phyloP scores from a whole-genome alignment of 805 yeast species.

The Cyberlindnera xishuangbannaensis region DNA sequence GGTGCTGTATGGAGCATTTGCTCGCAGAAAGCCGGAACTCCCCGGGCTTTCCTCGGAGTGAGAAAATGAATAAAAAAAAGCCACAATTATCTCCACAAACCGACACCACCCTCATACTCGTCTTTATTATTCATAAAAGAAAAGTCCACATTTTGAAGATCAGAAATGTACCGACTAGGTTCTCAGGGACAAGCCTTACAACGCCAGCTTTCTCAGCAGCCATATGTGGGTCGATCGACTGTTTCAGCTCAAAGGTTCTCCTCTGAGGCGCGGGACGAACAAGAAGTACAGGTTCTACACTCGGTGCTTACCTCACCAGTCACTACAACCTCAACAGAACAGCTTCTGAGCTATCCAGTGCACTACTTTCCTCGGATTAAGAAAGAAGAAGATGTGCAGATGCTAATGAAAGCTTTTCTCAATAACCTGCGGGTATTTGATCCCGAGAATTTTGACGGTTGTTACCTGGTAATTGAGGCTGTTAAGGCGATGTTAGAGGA shows the following conservation, averaged over 20 bases:
- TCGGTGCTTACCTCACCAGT: constrained; percentile 11
- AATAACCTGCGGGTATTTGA: constrained; percentile 30
- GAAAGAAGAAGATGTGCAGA: constrained; percentile 35
- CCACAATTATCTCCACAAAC: too few species aligned
- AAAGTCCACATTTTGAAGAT: too few species aligned
- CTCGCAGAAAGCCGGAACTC: too few species aligned
- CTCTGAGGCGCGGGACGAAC: constrained; percentile 10
- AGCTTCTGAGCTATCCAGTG: constrained; percentile 33
- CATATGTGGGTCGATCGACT: constrained; percentile 24
- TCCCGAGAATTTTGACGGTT: constrained; percentile 15
- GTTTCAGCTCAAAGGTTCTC: too few species aligned
- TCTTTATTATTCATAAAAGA: too few species aligned
- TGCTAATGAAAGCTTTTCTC: constrained; percentile 33
- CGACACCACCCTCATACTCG: too few species aligned
- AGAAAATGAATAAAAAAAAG: too few species aligned
- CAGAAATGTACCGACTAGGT: constrained; percentile 25
- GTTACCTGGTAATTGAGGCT: constrained; percentile 40
- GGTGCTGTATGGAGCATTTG: too few species aligned
- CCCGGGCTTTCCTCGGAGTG: too few species aligned
- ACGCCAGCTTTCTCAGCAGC: constrained; percentile 20
- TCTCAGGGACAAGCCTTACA: constrained; percentile 23
- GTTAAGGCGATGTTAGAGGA: constrained; percentile 39
- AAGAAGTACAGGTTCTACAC: constrained; percentile 26
- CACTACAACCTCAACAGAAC: constrained; percentile 3
- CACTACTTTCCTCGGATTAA: constrained; percentile 42